Percentiles rank a stretch among this genome's conserved stretches.
Evolutionary conservation across 2,329 filamentous ascomycete genomes (phyloP).

Genomic region (Fusarium foetens): DNA sequence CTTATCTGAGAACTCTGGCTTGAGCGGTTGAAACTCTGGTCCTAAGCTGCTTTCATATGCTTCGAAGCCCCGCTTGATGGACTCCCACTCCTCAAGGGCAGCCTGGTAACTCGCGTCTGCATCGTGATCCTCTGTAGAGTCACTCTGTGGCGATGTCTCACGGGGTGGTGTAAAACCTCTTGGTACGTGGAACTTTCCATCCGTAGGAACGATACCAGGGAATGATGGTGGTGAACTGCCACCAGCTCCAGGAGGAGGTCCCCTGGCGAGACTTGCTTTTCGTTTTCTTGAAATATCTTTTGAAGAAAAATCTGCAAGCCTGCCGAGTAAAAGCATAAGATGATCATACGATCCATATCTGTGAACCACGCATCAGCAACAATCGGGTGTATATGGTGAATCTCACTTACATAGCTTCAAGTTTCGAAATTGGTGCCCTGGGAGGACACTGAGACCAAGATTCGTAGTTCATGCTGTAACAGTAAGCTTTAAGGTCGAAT

Average conservation of each 20-base stretch:
- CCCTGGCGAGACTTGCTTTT: constrained; percentile 59
- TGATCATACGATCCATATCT: constrained; percentile 93
- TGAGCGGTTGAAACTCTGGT: constrained; percentile 79
- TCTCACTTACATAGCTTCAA: constrained; percentile 73
- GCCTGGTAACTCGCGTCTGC: constrained; percentile 72
- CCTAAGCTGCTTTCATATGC: constrained; percentile 74
- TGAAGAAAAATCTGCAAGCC: constrained; percentile 80
- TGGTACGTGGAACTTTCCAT: constrained; percentile 61
- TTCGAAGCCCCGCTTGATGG: constrained; percentile 76
- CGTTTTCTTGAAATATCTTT: constrained; percentile 83
- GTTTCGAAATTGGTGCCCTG: constrained; percentile 78
- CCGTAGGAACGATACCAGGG: constrained; percentile 65
- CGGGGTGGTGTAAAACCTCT: constrained; percentile 65
- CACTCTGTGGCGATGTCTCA: constrained; percentile 55
- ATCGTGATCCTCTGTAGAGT: constrained; percentile 63
- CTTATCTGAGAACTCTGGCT: constrained; percentile 71
- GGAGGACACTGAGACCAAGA: constrained; percentile 90
- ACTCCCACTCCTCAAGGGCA: constrained; percentile 83
- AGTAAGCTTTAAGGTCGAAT: constrained; percentile 29
- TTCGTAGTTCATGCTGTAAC: constrained; percentile 76
- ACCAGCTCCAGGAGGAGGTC: constrained; percentile 43
- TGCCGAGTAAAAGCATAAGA: constrained; percentile 81
- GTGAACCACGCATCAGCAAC: constrained; percentile 40
- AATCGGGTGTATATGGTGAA: too few species aligned
- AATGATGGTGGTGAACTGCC: constrained; percentile 57